Conservation (phyloP, 495 filamentous ascomycete genomes). For the Tuber indicum region DNA sequence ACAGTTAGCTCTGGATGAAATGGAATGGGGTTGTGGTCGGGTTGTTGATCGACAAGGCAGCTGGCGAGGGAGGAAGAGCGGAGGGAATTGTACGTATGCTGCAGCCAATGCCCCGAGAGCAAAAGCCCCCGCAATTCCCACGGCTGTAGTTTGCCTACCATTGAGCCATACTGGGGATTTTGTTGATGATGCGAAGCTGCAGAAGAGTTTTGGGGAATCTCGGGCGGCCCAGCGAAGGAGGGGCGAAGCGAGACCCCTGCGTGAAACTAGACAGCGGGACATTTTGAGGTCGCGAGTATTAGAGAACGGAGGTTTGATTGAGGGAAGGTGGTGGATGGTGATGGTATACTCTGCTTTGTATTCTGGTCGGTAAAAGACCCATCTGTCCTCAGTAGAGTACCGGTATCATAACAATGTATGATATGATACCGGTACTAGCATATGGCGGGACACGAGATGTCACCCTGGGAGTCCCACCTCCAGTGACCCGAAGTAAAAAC, state of each 20-base stretch:
- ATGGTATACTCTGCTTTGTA: background rate
- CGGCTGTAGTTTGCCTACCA: background rate
- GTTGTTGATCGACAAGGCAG: background rate
- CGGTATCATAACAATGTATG: background rate
- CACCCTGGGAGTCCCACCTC: conserved; percentile 7
- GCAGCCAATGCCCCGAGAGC: background rate
- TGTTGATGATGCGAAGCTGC: conserved; percentile 11
- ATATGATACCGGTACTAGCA: too few species aligned
- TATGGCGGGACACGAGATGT: conserved; percentile 15
- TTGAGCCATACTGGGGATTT: background rate
- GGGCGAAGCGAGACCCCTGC: background rate
- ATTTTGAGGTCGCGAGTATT: background rate
- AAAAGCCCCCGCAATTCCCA: background rate
- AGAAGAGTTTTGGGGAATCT: conserved; percentile 9
- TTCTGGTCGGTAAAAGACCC: background rate
- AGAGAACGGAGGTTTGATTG: background rate
- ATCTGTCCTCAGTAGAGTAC: background rate
- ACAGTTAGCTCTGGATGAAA: background rate
- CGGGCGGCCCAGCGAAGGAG: conserved; percentile 9
- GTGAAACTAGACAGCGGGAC: conserved; percentile 25
- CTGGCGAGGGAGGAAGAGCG: background rate
- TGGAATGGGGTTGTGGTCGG: background rate
- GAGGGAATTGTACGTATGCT: background rate
- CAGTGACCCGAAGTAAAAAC: background rate
- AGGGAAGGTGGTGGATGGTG: background rate